Evolutionary conservation across 179 eudicot genomes (phyloP).

Genomic region (Camellia oleifera): DNA sequence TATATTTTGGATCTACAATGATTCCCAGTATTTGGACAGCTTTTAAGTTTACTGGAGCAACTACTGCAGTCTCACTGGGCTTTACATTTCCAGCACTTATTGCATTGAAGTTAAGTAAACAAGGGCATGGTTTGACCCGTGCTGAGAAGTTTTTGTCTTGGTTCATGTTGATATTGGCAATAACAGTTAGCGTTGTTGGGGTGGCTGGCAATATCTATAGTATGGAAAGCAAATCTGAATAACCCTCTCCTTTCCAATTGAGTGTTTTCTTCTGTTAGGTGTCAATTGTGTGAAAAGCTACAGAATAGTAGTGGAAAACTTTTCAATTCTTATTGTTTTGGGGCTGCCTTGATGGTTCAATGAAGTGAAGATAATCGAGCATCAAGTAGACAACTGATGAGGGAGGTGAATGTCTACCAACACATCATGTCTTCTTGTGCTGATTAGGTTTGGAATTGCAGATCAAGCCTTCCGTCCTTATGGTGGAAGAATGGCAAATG

Average conservation of each 20-base stretch:
- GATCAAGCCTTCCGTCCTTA: not conserved
- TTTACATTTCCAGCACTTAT: constrained; percentile 80
- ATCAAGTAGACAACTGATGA: not conserved
- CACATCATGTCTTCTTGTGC: not conserved
- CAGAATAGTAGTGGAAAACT: not conserved
- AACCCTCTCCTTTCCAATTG: constrained; percentile 8
- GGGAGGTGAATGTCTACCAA: not conserved
- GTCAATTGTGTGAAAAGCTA: not conserved
- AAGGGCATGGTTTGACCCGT: constrained; percentile 44
- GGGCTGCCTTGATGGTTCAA: not conserved
- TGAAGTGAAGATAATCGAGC: not conserved
- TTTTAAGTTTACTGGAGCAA: constrained; percentile 92
- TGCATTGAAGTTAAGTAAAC: constrained; percentile 59
- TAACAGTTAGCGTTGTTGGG: constrained; percentile 67
- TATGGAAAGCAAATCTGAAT: constrained; percentile 37
- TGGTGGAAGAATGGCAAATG: constrained; percentile 12
- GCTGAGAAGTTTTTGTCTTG: constrained; percentile 59
- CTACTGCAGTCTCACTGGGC: constrained; percentile 86
- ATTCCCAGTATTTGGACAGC: constrained; percentile 93
- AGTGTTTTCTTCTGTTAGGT: constrained; percentile 1
- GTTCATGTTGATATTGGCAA: constrained; percentile 70
- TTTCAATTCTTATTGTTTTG: not conserved
- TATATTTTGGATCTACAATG: constrained; percentile 82
- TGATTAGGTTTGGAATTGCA: constrained; percentile 1
- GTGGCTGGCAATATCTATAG: constrained; percentile 72